Conservation (phyloP, 257 asterid genomes). For the Primulina eburnea region DNA sequence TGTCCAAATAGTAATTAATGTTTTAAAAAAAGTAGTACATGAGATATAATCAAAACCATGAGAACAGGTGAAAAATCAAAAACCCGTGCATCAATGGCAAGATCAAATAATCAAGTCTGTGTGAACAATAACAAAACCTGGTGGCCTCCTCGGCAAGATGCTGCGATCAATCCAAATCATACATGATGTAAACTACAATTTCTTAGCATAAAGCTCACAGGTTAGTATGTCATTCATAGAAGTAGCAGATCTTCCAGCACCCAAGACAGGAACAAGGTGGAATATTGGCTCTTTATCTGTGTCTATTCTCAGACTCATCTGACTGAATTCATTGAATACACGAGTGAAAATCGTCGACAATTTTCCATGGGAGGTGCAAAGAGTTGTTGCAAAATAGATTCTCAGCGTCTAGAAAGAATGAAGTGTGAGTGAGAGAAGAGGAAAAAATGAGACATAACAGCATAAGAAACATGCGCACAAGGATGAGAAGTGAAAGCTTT, state of each 20-base stretch:
- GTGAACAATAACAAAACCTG: no score
- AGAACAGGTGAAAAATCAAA: no score
- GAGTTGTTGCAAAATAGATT: conserved; percentile 51
- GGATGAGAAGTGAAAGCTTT: not conserved
- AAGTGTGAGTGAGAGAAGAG: conserved; percentile 12
- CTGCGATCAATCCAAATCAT: no score
- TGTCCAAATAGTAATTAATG: no score
- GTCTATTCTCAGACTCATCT: conserved; percentile 38
- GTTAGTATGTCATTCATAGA: conserved; percentile 59
- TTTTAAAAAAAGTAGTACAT: no score
- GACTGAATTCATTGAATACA: conserved; percentile 51
- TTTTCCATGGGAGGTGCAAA: conserved; percentile 39
- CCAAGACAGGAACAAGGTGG: conserved; percentile 73
- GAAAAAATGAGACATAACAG: conserved; percentile 1
- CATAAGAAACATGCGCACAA: not conserved
- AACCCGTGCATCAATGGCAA: no score
- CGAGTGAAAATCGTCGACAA: conserved; percentile 47
- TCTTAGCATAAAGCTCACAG: conserved; percentile 74
- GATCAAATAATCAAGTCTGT: no score
- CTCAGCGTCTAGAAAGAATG: conserved; percentile 61
- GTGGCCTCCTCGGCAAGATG: no score
- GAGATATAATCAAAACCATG: no score
- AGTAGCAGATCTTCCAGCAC: conserved; percentile 62
- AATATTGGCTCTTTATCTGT: conserved; percentile 39
- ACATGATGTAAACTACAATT: conserved; percentile 32